Evolutionary conservation across 768 basidiomycete genomes (phyloP).

Genomic region (Crucibulum laeve): DNA sequence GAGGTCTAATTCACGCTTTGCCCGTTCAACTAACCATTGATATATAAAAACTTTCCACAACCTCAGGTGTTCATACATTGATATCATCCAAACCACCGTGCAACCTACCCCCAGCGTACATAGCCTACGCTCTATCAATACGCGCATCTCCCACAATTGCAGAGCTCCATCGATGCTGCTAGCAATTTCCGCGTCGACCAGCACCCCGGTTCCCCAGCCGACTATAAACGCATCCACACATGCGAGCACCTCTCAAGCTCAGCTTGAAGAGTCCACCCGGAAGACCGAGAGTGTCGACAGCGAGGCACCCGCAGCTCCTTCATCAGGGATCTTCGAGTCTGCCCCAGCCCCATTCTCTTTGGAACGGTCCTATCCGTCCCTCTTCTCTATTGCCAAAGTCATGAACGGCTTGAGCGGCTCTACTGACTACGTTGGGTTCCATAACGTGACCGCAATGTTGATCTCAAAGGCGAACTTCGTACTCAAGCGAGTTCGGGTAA

Average conservation of each 20-base stretch:
- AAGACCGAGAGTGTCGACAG: constrained; percentile 19
- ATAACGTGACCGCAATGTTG: background rate
- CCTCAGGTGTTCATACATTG: too few relatives aligned
- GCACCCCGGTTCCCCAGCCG: background rate
- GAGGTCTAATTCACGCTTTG: too few relatives aligned
- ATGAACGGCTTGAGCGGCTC: constrained; percentile 12
- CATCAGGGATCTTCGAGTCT: constrained; percentile 9
- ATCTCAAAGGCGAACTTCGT: too few relatives aligned
- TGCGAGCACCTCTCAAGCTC: too few relatives aligned
- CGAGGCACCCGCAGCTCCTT: constrained; percentile 18
- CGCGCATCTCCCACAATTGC: background rate
- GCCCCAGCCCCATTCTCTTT: constrained; percentile 20
- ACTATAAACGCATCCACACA: background rate
- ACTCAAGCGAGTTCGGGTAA: too few relatives aligned
- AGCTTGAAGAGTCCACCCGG: too few relatives aligned
- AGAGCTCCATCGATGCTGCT: background rate
- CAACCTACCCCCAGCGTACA: too few relatives aligned
- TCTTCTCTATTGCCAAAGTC: constrained; percentile 21
- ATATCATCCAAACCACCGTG: too few relatives aligned
- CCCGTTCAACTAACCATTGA: too few relatives aligned
- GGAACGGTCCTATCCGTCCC: constrained; percentile 29
- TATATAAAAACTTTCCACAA: too few relatives aligned
- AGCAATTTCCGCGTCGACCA: background rate
- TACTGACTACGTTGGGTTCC: background rate
- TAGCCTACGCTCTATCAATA: background rate